Conservation (phyloP, 176 grass and related monocot genomes). For the Hordeum marinum region DNA sequence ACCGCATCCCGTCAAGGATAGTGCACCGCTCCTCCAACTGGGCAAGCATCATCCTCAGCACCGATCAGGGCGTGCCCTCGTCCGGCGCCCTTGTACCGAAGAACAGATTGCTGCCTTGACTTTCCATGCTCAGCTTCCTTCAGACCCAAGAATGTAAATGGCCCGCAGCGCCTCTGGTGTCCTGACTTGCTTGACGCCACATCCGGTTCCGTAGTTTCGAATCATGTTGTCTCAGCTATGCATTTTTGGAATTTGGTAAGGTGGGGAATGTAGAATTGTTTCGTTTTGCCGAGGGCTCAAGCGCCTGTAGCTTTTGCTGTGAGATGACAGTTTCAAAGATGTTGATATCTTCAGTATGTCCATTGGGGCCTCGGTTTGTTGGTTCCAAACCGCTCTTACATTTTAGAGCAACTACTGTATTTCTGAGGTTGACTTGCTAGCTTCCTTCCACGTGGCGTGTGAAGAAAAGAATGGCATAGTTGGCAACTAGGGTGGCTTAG, state of each 20-base stretch:
- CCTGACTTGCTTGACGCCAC: background rate
- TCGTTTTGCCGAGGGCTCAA: background rate
- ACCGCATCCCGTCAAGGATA: conserved; percentile 88
- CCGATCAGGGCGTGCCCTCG: conserved; percentile 37
- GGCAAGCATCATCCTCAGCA: conserved; percentile 60
- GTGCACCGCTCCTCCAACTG: conserved; percentile 94
- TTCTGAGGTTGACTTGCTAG: conserved; percentile 24
- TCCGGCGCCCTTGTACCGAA: conserved; percentile 32
- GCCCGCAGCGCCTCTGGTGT: background rate
- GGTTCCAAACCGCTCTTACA: conserved; percentile 1
- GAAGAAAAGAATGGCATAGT: conserved; percentile 5
- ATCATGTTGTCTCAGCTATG: conserved; percentile 9
- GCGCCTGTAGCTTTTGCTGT: conserved; percentile 27
- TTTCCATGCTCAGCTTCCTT: conserved; percentile 23
- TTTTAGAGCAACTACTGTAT: background rate
- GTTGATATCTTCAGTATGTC: conserved; percentile 2
- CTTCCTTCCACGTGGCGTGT: background rate
- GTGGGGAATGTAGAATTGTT: background rate
- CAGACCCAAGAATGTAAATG: conserved; percentile 45
- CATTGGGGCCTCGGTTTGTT: conserved; percentile 2
- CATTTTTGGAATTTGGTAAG: background rate
- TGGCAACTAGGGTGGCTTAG: background rate
- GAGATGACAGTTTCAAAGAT: conserved; percentile 20
- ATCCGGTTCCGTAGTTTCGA: background rate
- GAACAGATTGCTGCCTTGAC: conserved; percentile 34